Conservation (phyloP, 371 early-diverging fungal genomes). For the Mortierella polycephala region DNA sequence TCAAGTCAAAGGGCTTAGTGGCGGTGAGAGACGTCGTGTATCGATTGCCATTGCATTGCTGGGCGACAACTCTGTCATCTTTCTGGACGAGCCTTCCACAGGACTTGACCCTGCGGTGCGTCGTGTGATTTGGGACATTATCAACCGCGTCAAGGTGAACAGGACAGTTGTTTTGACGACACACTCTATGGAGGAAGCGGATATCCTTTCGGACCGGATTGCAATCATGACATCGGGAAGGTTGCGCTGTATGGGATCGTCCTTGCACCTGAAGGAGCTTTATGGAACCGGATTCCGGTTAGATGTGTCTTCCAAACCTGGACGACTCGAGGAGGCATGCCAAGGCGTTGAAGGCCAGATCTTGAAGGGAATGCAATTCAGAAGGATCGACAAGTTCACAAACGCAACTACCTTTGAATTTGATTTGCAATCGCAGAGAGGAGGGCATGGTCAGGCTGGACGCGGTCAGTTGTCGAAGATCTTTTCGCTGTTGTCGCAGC, state of each 20-base stretch:
- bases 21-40: conserved; percentile 67
- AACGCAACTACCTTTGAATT: conserved; percentile 66
- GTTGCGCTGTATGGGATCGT: conserved; percentile 69
- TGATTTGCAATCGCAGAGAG: conserved; percentile 15
- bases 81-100: conserved; percentile 68
- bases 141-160: conserved; percentile 63
- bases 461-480: conserved; percentile 52
- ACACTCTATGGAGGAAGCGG: conserved; percentile 84
- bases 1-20: conserved; percentile 64
- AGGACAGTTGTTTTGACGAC: conserved; percentile 73
- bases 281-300: conserved; percentile 78
- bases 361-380: conserved; percentile 23
- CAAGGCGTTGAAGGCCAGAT: conserved; percentile 30
- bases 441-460: conserved; percentile 27
- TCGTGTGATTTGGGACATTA: conserved; percentile 75
- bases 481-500: conserved; percentile 28
- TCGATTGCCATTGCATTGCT: conserved; percentile 63
- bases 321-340: conserved; percentile 50
- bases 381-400: conserved; percentile 58
- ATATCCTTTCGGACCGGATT: conserved; percentile 65
- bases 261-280: conserved; percentile 68
- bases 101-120: conserved; percentile 79
- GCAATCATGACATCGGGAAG: conserved; percentile 78
- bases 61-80: conserved; percentile 60
- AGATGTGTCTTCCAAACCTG: conserved; percentile 50